Evolutionary conservation across 257 asterid genomes (phyloP), one percentile per base, ranked within the genome.

Genomic region (Penstemon barbatus): DNA sequence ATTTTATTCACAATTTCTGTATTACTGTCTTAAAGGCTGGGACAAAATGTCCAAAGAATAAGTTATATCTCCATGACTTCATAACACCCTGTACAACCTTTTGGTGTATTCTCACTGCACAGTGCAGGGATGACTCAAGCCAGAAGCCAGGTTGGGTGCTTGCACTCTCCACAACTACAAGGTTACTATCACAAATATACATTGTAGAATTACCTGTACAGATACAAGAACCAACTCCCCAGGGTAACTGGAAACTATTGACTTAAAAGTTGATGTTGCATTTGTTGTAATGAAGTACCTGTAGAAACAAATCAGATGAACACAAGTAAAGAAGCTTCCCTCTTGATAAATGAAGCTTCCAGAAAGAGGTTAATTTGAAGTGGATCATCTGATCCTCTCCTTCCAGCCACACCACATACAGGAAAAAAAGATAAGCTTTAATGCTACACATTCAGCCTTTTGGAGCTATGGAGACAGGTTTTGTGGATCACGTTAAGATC

Each of bases 241-340:
- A 12, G 96, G 94, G 81, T 93, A 93, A 76, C 80, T 81, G 46
- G 97, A 88, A 77, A 88, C 75, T 58, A 93, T 84, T 62, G 95
- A 75, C 69, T 87, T 82, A 75, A 93, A 90, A 65, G 94, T 83
- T 68, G 99, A 77, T 42, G 99, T 90, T 39, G 95, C 97, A 75
- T 93, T 87, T 70, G 98, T 80, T 65, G 86, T 69, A 66, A 93
- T 74, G 75, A 85, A 93, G 84, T 85, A 79, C 81, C 98, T 93
- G 75, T 64, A 49, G 40, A 80, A 40, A 76, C 69, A 56, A 62
- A 72, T 56, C 71, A 61, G 45, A 65, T 63, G 57, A 64, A 66
- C 43, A 39, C 7, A 53, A 45, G 37, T 50, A 39, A 52, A 9
- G 40, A 56, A 72, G 25, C 63, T 61, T 61, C 57, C 53, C 70